Percentiles rank a stretch among this genome's conserved stretches.
These are phyloP conservation scores for Coprinopsis cinerea DNA, from an alignment of 768 basidiomycete species.

Conservation along the genomic window DNA sequence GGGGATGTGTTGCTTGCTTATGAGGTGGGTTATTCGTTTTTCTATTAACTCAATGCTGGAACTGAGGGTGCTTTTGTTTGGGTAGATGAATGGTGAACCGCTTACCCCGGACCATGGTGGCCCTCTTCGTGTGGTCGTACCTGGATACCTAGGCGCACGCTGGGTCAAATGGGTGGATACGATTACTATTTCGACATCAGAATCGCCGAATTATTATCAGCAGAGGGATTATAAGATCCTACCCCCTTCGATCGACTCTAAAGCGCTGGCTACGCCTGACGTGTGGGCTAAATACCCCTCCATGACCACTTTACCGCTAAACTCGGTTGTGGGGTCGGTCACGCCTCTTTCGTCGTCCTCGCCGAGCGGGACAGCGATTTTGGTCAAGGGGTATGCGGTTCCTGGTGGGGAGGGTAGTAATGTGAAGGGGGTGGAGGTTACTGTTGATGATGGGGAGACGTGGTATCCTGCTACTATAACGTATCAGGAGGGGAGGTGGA, in stretches of 20 bases:
- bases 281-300: conserved; percentile 53
- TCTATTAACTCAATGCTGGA: not conserved
- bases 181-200: conserved; percentile 44
- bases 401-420: conserved; percentile 39
- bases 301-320: conserved; percentile 54
- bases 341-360: conserved; percentile 16
- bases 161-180: conserved; percentile 76
- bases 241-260: conserved; percentile 46
- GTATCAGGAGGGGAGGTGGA: conserved; percentile 62
- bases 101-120: conserved; percentile 58
- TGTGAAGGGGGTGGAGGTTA: conserved; percentile 44
- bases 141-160: conserved; percentile 62
- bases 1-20: conserved; percentile 57
- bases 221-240: conserved; percentile 67
- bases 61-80: conserved; percentile 3
- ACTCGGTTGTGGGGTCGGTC: conserved; percentile 50
- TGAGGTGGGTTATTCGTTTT: conserved; percentile 46
- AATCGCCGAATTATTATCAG: conserved; percentile 68
- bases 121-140: conserved; percentile 62
- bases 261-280: conserved; percentile 35
- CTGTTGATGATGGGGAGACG: conserved; percentile 42
- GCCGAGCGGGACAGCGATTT: too few relatives aligned
- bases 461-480: conserved; percentile 49
- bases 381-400: conserved; percentile 55
- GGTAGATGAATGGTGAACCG: conserved; percentile 61